These are phyloP conservation scores for Xylaria grammica DNA, from an alignment of 495 filamentous ascomycete species.

Conservation along the genomic window DNA sequence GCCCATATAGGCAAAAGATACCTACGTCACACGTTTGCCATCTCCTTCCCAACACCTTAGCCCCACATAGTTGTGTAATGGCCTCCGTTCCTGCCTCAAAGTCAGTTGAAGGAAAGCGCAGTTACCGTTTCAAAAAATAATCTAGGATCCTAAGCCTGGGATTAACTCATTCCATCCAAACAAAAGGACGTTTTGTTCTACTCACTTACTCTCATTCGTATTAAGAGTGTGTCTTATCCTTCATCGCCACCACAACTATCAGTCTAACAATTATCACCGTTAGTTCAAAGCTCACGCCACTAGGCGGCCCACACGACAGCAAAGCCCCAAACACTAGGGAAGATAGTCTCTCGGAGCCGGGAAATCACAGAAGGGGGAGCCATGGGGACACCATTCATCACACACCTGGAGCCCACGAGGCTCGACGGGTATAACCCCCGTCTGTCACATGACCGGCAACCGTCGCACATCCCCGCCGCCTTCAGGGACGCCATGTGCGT, in stretches of 20 bases:
- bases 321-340: background rate
- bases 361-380: background rate
- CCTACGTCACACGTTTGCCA: background rate
- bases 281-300: background rate
- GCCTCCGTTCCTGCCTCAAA: slow-evolving; percentile 3
- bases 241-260: background rate
- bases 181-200: background rate
- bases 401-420: slow-evolving; percentile 51
- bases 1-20: background rate
- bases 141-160: background rate
- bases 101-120: background rate
- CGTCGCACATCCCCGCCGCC: slow-evolving; percentile 54
- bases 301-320: background rate
- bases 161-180: background rate
- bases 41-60: background rate
- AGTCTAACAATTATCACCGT: background rate
- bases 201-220: too few species aligned
- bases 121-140: background rate
- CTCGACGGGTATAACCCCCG: slow-evolving; percentile 53
- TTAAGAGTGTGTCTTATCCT: too few species aligned
- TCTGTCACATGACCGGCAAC: slow-evolving; percentile 48
- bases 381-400: slow-evolving; percentile 54
- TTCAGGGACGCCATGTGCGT: slow-evolving; percentile 82
- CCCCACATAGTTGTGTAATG: background rate
- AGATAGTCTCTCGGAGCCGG: background rate